phyloP scores from a whole-genome alignment of 2,329 filamentous ascomycete species.

The Botrytis paeoniae region DNA sequence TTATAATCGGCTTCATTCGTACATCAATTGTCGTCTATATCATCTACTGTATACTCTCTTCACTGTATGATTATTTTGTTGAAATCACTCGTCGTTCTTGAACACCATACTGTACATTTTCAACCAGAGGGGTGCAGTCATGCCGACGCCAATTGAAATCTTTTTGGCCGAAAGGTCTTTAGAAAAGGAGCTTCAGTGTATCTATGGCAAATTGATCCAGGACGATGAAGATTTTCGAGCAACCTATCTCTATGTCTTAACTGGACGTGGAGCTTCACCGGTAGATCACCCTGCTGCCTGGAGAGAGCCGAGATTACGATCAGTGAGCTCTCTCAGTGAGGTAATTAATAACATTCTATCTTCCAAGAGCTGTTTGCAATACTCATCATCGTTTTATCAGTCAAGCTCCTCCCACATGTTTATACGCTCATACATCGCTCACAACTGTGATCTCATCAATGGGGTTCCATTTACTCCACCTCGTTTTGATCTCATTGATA shows the following conservation, averaged over 20 bases:
- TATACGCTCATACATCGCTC: not conserved
- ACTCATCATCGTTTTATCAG: not conserved
- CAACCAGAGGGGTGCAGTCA: not conserved
- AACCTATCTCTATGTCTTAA: not conserved
- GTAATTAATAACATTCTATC: not conserved
- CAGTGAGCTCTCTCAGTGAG: not conserved
- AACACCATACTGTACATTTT: not conserved
- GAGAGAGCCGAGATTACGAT: not conserved
- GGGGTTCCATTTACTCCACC: not conserved
- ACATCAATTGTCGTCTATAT: not conserved
- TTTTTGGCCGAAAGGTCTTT: not conserved
- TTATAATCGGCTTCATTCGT: not conserved
- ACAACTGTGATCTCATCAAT: not conserved
- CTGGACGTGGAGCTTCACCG: not conserved
- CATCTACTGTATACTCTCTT: not conserved
- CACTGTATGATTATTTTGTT: not conserved
- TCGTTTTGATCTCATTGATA: not conserved
- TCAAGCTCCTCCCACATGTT: not conserved
- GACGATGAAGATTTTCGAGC: not conserved
- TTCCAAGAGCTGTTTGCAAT: not conserved
- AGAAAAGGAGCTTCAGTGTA: not conserved
- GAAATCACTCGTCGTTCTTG: not conserved
- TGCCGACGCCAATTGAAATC: not conserved
- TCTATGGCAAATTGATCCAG: not conserved
- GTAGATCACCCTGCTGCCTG: not conserved